Evolutionary conservation across 2,329 filamentous ascomycete species (phyloP), one percentile per base, ranked within the genome.

Genomic region (Exophiala dermatitidis): DNA sequence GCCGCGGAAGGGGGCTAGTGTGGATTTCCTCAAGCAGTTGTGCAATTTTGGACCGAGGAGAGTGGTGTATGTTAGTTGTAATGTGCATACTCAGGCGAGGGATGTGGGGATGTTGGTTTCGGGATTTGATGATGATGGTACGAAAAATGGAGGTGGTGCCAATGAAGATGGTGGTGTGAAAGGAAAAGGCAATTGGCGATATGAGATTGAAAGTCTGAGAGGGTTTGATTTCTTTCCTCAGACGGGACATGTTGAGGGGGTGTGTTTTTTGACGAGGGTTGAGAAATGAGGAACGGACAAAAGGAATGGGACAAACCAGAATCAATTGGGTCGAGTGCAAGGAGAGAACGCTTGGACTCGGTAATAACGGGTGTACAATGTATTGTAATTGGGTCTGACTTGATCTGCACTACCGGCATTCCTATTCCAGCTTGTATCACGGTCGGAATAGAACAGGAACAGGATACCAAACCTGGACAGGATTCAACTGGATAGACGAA

Each of bases 221-320:
- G 93, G 91, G 0, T 97, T 97, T 66, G 93, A 98, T 68, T 97
- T 98, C 71, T 98, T 98, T 71, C 93, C 93, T 8, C 91, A 97
- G 70, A 85, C 82, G 31, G 78, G 80, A 5, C 82, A 85, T 75
- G 82, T 85, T 1, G 82, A 85, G 65, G 79, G 81, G 9, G 78
- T 84, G 50, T 81, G 81, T 45, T 76, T 84, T 47, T 66, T 84
- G 67, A 77, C 73, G 19, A 19, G 19, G 19, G 19, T 19, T 19
- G 19, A 19, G 19, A 19, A 19, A 19, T 19, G 19, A 19, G 19
- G 19, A 19, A 19, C 19, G 19, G 19, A 19, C 19, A 19, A 19
- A 19, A 19, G 19, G 19, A 19, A 19, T 19, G 19, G 19, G 19
- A 19, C 19, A 19, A 19, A 19, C 19, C 19, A 19, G 19, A 19